Base-by-base conservation (phyloP, 1,284 basidiomycete species). In the Cystobasidium slooffiae region DNA sequence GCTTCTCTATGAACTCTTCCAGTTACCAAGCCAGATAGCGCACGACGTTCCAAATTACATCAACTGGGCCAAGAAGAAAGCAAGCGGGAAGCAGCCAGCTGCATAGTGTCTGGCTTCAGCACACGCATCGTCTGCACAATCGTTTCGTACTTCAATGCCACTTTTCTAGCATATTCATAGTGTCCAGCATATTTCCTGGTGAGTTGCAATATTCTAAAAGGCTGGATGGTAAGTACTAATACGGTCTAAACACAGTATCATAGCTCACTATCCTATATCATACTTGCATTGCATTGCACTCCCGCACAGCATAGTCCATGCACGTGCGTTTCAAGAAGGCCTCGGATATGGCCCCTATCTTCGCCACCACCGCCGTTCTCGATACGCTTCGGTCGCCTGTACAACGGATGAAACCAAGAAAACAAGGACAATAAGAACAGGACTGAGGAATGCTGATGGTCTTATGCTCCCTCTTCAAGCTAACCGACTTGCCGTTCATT, bases 21-120 rank as follows among this genome's bases (percentile, higher is more conserved):
- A 72, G 69, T 47, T 73, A 9, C 70, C 70, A 16, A 52, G 62
- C 44, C 53, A 64, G 14, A 73, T 73, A 22, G 52, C 70, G 7
- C 70, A 73, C 53, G 70, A 73, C 41, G 70, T 73, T 1, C 58
- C 70, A 1, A 73, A 66, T 44, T 73, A 66, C 41, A 59, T 73
- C 39, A 64, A 56, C 39, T 73, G 70, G 70, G 62, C 70, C 1
- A 37, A 58, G 41, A 66, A 65, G 63, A 62, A 66, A 53, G 24
- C 31, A 3, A 52, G 31, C 16, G 63, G 46, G 6, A 44, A 49
- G 22, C 56, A 59, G 20, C 12, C 56, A 39, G 18, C n/a, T 8
- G 46, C n/a, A 66, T 66, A 39, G 31, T 10, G 58, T 44, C 14
- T 41, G 37, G 3, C 3, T 31, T 4, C 8, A 1, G 3, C n/a